Evolutionary conservation across 305 asterid genomes (phyloP).

Genomic region (Rubia balearica): DNA sequence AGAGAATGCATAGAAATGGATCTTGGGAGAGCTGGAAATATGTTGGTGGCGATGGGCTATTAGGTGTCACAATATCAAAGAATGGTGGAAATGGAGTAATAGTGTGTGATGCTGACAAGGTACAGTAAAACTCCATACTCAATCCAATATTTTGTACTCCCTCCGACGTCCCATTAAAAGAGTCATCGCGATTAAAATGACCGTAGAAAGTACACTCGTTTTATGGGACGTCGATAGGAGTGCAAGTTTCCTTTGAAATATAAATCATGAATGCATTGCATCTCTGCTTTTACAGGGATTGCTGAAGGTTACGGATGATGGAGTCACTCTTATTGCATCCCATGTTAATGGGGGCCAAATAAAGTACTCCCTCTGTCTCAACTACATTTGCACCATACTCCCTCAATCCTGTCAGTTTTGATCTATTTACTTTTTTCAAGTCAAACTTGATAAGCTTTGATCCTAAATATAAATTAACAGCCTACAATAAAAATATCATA

Average conservation of each 20-base stretch:
- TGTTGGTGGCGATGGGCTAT: constrained; percentile 23
- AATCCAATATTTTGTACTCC: neutral
- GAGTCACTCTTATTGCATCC: constrained; percentile 40
- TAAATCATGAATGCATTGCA: neutral
- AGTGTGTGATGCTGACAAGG: constrained; percentile 49
- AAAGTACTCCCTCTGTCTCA: constrained; percentile 19
- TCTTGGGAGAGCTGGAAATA: constrained; percentile 55
- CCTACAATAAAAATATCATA: too few species aligned
- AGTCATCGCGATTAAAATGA: neutral
- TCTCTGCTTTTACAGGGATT: constrained; percentile 38
- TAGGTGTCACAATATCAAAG: constrained; percentile 42
- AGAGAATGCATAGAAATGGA: constrained; percentile 47
- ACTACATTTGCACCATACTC: too few species aligned
- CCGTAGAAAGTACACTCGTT: neutral
- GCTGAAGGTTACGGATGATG: constrained; percentile 48
- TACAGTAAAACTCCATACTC: constrained; percentile 11
- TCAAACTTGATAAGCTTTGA: too few species aligned
- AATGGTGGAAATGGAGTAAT: constrained; percentile 37
- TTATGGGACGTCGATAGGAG: neutral
- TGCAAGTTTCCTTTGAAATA: neutral
- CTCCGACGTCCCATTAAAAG: neutral
- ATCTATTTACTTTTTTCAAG: too few species aligned
- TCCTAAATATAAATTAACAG: too few species aligned
- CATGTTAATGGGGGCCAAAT: constrained; percentile 41
- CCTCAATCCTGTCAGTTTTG: too few species aligned